These are phyloP conservation scores for Eucalyptus pauciflora DNA, from an alignment of 345 rosid species.

Conservation along the genomic window DNA sequence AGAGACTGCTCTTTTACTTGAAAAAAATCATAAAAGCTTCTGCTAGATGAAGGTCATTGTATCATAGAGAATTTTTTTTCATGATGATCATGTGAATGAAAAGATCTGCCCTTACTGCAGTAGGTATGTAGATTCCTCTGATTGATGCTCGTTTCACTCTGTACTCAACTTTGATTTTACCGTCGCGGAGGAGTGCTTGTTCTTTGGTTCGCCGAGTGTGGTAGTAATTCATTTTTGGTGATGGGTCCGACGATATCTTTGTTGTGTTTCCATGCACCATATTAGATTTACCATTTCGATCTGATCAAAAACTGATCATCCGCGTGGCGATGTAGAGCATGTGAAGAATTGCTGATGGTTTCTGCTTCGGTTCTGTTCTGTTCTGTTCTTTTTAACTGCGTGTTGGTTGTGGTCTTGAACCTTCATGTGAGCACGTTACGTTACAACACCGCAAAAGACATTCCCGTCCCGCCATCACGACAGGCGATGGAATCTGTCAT, in stretches of 20 bases:
- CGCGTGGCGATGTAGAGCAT: not conserved
- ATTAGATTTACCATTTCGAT: not conserved
- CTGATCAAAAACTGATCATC: not conserved
- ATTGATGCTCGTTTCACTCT: not conserved
- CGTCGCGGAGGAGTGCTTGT: not conserved
- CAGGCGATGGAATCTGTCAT: not conserved
- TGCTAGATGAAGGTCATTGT: not conserved
- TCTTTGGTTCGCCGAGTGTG: not conserved
- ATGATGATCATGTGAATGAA: not conserved
- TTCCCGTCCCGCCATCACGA: not conserved
- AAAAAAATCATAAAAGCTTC: not conserved
- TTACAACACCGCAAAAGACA: not conserved
- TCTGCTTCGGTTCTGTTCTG: not conserved
- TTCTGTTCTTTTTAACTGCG: not conserved
- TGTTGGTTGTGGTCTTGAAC: not conserved
- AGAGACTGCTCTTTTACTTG: not conserved
- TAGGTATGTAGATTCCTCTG: not conserved
- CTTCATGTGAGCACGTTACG: not conserved
- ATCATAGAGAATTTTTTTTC: not conserved
- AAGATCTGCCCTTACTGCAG: not conserved
- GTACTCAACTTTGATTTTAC: not conserved
- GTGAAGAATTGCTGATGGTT: not conserved
- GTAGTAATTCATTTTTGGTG: not conserved
- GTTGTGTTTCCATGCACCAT: not conserved
- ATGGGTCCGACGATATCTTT: not conserved